Percentiles rank a stretch among this genome's conserved stretches.
Conservation (phyloP, 768 basidiomycete genomes). For the Cystoderma amianthinum region DNA sequence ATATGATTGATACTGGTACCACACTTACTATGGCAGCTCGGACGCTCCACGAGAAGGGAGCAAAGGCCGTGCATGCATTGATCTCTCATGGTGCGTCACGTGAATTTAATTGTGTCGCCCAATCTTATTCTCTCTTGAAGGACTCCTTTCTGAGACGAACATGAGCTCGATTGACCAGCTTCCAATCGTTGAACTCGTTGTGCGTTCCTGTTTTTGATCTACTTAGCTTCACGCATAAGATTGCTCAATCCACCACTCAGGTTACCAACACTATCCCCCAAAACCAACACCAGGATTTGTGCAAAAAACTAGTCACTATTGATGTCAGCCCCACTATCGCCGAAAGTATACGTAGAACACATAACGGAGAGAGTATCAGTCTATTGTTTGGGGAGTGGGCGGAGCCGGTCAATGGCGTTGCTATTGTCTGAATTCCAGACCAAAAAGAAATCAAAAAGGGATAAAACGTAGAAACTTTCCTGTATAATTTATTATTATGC, state of each 20-base stretch:
- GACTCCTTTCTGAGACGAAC: slow-evolving; percentile 73
- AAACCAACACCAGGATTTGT: slow-evolving; percentile 49
- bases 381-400: slow-evolving; percentile 83
- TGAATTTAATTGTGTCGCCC: slow-evolving; percentile 8
- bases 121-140: slow-evolving; percentile 27
- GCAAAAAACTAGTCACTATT: slow-evolving; percentile 78
- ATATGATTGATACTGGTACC: slow-evolving; percentile 95
- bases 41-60: slow-evolving; percentile 87
- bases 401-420: slow-evolving; percentile 33
- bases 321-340: slow-evolving; percentile 91
- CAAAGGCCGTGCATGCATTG: slow-evolving; percentile 77
- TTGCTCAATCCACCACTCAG: slow-evolving; percentile 23
- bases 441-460: too few species aligned
- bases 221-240: too few species aligned
- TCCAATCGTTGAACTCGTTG: slow-evolving; percentile 82
- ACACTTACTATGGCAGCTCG: slow-evolving; percentile 83
- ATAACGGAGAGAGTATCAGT: slow-evolving; percentile 92
- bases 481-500: too few species aligned
- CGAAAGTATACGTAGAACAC: slow-evolving; percentile 91
- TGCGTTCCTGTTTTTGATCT: slow-evolving; percentile 29
- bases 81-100: slow-evolving; percentile 77
- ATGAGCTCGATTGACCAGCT: slow-evolving; percentile 61
- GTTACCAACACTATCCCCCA: slow-evolving; percentile 97
- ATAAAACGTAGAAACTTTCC: too few species aligned
- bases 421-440: slow-evolving; percentile 32